Evolutionary conservation across 106 monocot species (phyloP).

Genomic region (Acorus gramineus): DNA sequence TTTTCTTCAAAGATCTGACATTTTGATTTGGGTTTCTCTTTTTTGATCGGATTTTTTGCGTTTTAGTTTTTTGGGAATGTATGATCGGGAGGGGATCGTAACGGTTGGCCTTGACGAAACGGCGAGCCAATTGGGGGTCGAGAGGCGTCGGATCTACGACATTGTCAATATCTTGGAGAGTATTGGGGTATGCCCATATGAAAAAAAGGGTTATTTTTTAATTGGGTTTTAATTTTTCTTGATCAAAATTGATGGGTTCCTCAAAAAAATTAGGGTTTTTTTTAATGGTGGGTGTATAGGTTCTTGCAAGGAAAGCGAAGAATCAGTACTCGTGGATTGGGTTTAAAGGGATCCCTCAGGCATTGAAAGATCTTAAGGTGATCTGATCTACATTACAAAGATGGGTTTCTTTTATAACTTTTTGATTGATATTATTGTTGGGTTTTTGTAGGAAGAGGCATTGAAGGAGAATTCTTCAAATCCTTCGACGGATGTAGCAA

Average conservation of each 20-base stretch:
- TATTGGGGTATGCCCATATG: slow-evolving; percentile 41
- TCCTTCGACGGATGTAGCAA: neutral
- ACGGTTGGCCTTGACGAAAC: slow-evolving; percentile 70
- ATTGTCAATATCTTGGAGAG: slow-evolving; percentile 94
- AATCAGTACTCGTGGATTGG: slow-evolving; percentile 85
- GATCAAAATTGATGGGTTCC: neutral
- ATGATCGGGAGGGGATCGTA: slow-evolving; percentile 53
- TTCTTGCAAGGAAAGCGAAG: slow-evolving; percentile 71
- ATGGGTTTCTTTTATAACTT: neutral
- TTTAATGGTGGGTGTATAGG: slow-evolving; percentile 17
- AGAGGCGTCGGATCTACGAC: slow-evolving; percentile 96
- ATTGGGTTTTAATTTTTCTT: neutral
- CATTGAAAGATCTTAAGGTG: slow-evolving; percentile 61
- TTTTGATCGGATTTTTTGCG: neutral
- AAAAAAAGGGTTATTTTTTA: slow-evolving; percentile 1
- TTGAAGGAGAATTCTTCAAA: slow-evolving; percentile 9
- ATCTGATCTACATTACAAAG: neutral
- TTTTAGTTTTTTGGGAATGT: slow-evolving; percentile 59
- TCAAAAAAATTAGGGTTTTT: neutral
- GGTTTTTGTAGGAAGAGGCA: slow-evolving; percentile 31
- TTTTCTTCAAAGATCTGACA: neutral
- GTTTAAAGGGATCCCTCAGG: slow-evolving; percentile 61
- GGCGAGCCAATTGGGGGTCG: slow-evolving; percentile 61
- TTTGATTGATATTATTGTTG: neutral
- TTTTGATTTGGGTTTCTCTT: slow-evolving; percentile 2